These are phyloP conservation scores for Saturnispora halmiae DNA, from an alignment of 805 yeast species.

Conservation along the genomic window DNA sequence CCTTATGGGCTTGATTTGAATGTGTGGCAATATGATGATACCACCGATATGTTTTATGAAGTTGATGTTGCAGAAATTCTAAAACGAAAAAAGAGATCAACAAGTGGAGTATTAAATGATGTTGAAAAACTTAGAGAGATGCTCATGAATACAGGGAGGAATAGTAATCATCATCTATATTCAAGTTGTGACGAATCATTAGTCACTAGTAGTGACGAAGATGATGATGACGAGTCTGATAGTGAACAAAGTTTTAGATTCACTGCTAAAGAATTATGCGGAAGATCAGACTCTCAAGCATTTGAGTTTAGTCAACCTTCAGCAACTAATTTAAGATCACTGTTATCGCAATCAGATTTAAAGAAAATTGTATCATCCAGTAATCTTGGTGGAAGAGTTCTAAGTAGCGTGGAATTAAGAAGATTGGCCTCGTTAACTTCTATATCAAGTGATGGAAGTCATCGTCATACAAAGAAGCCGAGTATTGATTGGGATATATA, in stretches of 20 bases:
- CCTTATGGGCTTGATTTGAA: constrained; percentile 32
- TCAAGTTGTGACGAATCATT: constrained; percentile 16
- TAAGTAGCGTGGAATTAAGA: constrained; percentile 9
- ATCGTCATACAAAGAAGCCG: constrained; percentile 14
- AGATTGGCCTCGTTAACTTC: constrained; percentile 9
- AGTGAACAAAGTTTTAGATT: constrained; percentile 1
- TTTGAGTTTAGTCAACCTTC: constrained; percentile 21
- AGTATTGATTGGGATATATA: constrained; percentile 18
- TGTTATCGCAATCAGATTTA: constrained; percentile 4
- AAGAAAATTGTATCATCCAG: constrained; percentile 3
- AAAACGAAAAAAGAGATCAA: constrained; percentile 28
- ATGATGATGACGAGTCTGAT: constrained; percentile 7
- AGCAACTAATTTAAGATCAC: constrained; percentile 3
- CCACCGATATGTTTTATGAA: constrained; percentile 29
- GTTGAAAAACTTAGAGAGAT: constrained; percentile 14
- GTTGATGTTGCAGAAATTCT: constrained; percentile 31
- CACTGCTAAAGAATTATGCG: constrained; percentile 13
- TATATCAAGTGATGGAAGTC: constrained; percentile 10
- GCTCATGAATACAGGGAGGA: constrained; percentile 7
- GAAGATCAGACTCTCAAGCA: constrained; percentile 27
- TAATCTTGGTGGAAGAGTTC: constrained; percentile 2
- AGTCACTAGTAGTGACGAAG: constrained; percentile 13
- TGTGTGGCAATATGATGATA: constrained; percentile 30
- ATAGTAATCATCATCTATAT: constrained; percentile 8
- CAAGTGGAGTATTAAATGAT: constrained; percentile 17